phyloP scores from a whole-genome alignment of 176 grass and related monocot species.

The Bothriochloa decipiens region DNA sequence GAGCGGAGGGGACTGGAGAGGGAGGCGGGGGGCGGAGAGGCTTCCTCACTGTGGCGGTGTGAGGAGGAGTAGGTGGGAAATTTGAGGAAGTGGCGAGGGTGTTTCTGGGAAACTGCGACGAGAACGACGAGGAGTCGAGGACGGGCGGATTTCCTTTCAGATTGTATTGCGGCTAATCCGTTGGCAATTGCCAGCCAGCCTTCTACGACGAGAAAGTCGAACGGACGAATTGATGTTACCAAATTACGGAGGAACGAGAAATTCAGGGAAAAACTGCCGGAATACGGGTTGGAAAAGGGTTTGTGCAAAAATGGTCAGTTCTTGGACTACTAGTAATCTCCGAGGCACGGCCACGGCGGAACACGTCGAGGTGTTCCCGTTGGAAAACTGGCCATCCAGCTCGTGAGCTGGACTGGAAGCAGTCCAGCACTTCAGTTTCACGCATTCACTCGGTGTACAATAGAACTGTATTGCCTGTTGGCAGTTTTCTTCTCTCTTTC shows the following conservation, averaged over 20 bases:
- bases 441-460: neutral
- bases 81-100: neutral
- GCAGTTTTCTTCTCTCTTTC: neutral
- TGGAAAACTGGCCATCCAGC: neutral
- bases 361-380: neutral
- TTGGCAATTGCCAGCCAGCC: too few relatives aligned
- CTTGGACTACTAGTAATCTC: too few relatives aligned
- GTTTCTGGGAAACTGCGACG: neutral
- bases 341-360: neutral
- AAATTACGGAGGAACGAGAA: too few relatives aligned
- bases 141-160: neutral
- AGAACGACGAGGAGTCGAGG: neutral
- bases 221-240: too few relatives aligned
- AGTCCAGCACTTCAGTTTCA: neutral
- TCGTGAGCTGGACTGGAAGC: neutral
- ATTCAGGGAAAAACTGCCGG: neutral
- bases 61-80: conserved; percentile 19
- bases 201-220: too few relatives aligned
- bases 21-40: neutral
- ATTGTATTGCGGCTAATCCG: neutral
- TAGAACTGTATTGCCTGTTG: too few relatives aligned
- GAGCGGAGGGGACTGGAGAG: neutral
- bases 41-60: neutral
- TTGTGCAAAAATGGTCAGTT: too few relatives aligned
- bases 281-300: too few relatives aligned